Conservation (phyloP, 2,329 filamentous ascomycete genomes). For the Emergomyces orientalis region DNA sequence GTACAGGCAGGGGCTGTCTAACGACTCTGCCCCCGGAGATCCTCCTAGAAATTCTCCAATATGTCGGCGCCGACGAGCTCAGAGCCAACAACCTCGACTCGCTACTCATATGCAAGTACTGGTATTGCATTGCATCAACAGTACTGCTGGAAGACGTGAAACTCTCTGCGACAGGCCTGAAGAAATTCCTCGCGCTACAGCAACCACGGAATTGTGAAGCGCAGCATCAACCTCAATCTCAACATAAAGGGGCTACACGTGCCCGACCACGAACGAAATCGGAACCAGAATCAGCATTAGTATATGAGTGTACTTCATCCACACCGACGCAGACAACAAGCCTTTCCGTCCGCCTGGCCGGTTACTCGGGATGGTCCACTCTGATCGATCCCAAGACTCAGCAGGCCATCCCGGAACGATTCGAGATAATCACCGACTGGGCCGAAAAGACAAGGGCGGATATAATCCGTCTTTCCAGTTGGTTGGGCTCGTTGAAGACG, state of each 20-base stretch:
- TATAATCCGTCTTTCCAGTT: background rate
- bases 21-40: constrained; percentile 6
- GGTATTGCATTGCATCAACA: constrained; percentile 3
- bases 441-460: background rate
- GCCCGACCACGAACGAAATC: background rate
- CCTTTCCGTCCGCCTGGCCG: background rate
- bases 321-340: background rate
- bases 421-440: background rate
- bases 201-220: background rate
- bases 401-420: background rate
- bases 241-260: background rate
- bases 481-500: background rate
- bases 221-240: background rate
- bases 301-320: background rate
- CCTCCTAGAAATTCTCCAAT: constrained; percentile 3
- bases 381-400: constrained; percentile 1
- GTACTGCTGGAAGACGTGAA: constrained; percentile 8
- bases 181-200: constrained; percentile 5
- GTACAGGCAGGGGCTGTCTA: background rate
- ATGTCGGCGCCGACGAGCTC: constrained; percentile 4
- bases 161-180: constrained; percentile 5
- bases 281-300: background rate
- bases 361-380: background rate
- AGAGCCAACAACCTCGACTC: background rate
- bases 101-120: constrained; percentile 7